phyloP scores from a whole-genome alignment of 2,329 filamentous ascomycete species.

The Aspergillus tamarii region DNA sequence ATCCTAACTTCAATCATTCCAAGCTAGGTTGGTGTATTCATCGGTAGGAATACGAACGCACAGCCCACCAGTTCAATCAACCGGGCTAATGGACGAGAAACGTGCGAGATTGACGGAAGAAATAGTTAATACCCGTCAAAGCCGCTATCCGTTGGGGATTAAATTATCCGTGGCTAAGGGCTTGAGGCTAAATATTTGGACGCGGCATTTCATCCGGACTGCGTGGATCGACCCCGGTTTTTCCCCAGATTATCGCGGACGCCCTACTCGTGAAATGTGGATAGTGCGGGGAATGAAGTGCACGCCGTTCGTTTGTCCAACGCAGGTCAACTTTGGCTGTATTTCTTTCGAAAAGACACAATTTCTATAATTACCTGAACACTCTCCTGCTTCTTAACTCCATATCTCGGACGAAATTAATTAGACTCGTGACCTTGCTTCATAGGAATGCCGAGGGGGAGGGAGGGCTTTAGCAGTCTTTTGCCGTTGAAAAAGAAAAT shows the following conservation, averaged over 20 bases:
- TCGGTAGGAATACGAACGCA: background rate
- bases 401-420: background rate
- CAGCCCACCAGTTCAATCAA: background rate
- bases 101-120: background rate
- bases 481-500: background rate
- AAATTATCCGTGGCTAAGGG: background rate
- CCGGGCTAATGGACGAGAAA: background rate
- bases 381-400: background rate
- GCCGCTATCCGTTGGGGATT: background rate
- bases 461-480: background rate
- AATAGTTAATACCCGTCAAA: background rate
- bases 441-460: background rate
- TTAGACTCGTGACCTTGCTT: background rate
- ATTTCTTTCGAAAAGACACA: background rate
- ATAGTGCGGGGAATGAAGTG: background rate
- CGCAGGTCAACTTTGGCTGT: background rate
- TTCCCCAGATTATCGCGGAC: constrained; percentile 4
- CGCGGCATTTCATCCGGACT: background rate
- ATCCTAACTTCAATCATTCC: background rate
- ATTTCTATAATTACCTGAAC: background rate
- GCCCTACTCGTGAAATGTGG: background rate
- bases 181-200: background rate
- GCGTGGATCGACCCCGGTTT: background rate
- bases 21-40: background rate
- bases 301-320: background rate